Evolutionary conservation across 2,329 filamentous ascomycete species (phyloP).

Genomic region (Fusarium gaditjirri): DNA sequence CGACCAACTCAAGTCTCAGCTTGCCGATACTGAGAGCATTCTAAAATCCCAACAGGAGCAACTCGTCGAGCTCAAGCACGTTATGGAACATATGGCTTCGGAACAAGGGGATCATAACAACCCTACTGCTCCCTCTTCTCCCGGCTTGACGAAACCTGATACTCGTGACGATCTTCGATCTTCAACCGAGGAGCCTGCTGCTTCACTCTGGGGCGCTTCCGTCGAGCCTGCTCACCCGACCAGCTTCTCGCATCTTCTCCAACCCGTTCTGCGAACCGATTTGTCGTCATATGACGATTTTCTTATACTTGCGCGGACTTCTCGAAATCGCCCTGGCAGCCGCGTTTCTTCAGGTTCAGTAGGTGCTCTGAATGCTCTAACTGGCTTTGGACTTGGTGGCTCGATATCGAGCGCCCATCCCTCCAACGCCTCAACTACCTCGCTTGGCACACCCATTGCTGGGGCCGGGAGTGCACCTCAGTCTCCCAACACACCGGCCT

Average conservation of each 20-base stretch:
- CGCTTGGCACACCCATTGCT: conserved; percentile 62
- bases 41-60: conserved; percentile 94
- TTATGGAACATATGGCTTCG: conserved; percentile 87
- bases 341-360: conserved; percentile 77
- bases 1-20: conserved; percentile 85
- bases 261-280: conserved; percentile 85
- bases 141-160: conserved; percentile 78
- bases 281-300: conserved; percentile 87
- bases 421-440: conserved; percentile 70
- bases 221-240: conserved; percentile 65
- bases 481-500: conserved; percentile 68
- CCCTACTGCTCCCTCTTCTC: conserved; percentile 84
- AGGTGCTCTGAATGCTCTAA: conserved; percentile 59
- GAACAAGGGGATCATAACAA: conserved; percentile 78
- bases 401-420: conserved; percentile 59
- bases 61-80: conserved; percentile 86
- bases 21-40: conserved; percentile 86
- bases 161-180: conserved; percentile 57
- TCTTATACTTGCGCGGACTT: conserved; percentile 75
- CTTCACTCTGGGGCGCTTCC: conserved; percentile 48
- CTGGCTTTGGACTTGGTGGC: conserved; percentile 56
- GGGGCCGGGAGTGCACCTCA: conserved; percentile 65
- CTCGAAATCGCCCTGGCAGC: conserved; percentile 69
- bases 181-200: conserved; percentile 47
- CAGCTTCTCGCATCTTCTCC: conserved; percentile 84